Conservation (phyloP, 805 yeast genomes). For the Yamadazyma nakazawae region DNA sequence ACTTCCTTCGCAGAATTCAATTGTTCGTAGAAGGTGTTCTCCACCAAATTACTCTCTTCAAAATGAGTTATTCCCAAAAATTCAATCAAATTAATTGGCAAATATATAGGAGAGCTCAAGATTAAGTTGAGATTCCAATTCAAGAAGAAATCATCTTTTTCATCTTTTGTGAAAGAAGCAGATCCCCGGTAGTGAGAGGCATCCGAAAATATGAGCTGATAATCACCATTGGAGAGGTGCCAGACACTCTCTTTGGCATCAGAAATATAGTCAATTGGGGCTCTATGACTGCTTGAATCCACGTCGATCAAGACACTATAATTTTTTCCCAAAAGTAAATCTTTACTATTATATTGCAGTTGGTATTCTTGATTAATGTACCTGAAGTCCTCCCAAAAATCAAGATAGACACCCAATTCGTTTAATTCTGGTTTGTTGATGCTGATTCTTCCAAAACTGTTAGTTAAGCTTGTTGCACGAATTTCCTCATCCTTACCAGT, state of each 20-base stretch:
- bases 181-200: slow-evolving; percentile 5
- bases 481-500: slow-evolving; percentile 18
- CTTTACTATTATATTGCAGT: not conserved
- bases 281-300: slow-evolving; percentile 8
- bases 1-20: slow-evolving; percentile 15
- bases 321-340: slow-evolving; percentile 14
- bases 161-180: not conserved
- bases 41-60: not conserved
- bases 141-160: not conserved
- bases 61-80: slow-evolving; percentile 21
- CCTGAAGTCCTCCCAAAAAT: slow-evolving; percentile 35
- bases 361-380: slow-evolving; percentile 23
- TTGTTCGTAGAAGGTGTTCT: slow-evolving; percentile 5
- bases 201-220: slow-evolving; percentile 18
- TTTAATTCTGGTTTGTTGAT: slow-evolving; percentile 22
- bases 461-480: slow-evolving; percentile 19
- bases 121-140: slow-evolving; percentile 27
- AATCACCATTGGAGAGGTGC: slow-evolving; percentile 18
- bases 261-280: slow-evolving; percentile 20
- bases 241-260: slow-evolving; percentile 20
- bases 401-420: slow-evolving; percentile 32
- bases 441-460: slow-evolving; percentile 25
- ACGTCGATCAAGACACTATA: slow-evolving; percentile 23
- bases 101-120: slow-evolving; percentile 22
- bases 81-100: slow-evolving; percentile 30